Base-by-base conservation (phyloP, 345 rosid species). In the Barbarea vulgaris region DNA sequence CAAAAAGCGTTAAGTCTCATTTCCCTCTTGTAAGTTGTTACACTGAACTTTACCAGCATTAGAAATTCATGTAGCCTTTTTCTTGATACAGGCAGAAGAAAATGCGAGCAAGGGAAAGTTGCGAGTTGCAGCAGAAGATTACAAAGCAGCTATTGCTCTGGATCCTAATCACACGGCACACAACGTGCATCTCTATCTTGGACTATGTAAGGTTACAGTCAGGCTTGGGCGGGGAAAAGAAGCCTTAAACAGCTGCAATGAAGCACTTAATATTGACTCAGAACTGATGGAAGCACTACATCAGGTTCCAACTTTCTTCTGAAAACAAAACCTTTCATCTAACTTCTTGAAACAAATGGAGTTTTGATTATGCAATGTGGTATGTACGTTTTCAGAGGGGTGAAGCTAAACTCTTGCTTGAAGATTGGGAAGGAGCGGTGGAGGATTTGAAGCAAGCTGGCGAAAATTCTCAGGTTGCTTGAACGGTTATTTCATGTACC, bases 391-490 rank as follows among this genome's bases (percentile, higher is more conserved):
- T 47, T 47, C 74, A 95, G 99, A 87, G 97, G 71, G 99, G 97
- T 65, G 97, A 95, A 85, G 98, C 99, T 76, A 92, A 90, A 87
- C 86, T 92, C 59, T 81, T 95, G 79, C 80, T 80, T 1, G 99
- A 95, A 84, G 94, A 95, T 69, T 95, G 94, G 94, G 98, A 92
- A 87, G 99, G 98, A 76, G 98, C 99, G n/a, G 90, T 95, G 58
- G 88, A 84, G 48, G 99, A 95, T 83, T 75, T 92, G 41, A 90
- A 90, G 74, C 72, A 87, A 24, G 99, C 98, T 13, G 94, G 96
- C 73, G 87, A 92, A 77, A 74, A 60, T 59, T 90, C 98, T 57
- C 97, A 92, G 96, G 98, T 95, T 80, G 48, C 86, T 58, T 46
- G 1, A 17, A 46, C 6, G 2, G 18, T 7, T 46, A 17, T 46